Conservation (phyloP, 352 stramenopile species). For the Elongisporangium senticosum region DNA sequence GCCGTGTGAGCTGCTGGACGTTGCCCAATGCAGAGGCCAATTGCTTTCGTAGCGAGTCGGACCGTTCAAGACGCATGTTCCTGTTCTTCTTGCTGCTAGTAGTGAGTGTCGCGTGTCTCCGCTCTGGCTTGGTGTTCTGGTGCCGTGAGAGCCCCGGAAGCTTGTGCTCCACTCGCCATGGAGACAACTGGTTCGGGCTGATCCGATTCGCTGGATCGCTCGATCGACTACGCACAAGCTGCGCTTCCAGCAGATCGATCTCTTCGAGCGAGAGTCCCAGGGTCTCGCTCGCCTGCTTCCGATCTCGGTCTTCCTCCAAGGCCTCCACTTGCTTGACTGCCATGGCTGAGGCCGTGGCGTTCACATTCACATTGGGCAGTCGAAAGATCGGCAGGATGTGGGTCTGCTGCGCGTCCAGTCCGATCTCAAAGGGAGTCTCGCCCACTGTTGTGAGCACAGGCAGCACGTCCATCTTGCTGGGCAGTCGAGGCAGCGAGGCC, state of each 20-base stretch:
- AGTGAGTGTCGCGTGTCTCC: constrained; percentile 2
- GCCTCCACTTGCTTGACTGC: constrained; percentile 33
- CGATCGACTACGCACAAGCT: constrained; percentile 15
- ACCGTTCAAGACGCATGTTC: constrained; percentile 6
- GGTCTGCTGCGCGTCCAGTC: constrained; percentile 25
- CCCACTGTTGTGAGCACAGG: constrained; percentile 62
- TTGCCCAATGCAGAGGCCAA: constrained; percentile 49
- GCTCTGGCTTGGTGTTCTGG: constrained; percentile 8
- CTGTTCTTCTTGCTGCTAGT: constrained; percentile 13
- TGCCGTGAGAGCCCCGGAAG: constrained; percentile 11
- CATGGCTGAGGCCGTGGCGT: constrained; percentile 27
- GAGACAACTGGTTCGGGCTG: constrained; percentile 7
- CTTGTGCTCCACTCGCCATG: constrained; percentile 7
- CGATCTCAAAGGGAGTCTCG: constrained; percentile 73
- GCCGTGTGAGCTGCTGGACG: constrained; percentile 58
- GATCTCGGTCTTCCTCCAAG: constrained; percentile 44
- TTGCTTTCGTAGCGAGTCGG: constrained; percentile 37
- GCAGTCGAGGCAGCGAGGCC: constrained; percentile 4
- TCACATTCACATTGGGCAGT: constrained; percentile 52
- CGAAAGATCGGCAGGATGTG: constrained; percentile 70
- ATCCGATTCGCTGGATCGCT: neutral
- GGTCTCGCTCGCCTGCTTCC: constrained; percentile 54
- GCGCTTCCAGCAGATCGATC: constrained; percentile 54
- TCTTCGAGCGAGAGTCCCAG: constrained; percentile 62
- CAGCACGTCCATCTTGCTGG: constrained; percentile 44